Conservation (phyloP, 331 rosid genomes). For the Telfairia occidentalis region DNA sequence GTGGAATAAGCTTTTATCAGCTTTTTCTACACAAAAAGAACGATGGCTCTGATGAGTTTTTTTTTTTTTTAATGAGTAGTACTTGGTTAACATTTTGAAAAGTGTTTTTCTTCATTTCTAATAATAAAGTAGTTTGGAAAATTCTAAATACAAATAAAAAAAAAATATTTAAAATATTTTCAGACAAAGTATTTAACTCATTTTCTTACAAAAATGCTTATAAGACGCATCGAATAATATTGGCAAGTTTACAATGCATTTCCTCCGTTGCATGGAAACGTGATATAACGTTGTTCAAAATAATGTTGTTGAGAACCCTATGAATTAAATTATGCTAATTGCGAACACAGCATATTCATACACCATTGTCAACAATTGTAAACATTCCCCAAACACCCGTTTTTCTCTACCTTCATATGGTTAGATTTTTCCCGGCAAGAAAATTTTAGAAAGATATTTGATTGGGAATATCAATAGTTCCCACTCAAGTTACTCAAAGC, state of each 20-base stretch:
- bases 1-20: no score
- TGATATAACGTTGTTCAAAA: not conserved
- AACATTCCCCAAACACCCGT: not conserved
- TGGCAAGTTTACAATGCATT: no score
- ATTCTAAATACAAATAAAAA: no score
- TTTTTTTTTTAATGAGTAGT: no score
- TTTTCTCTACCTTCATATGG: not conserved
- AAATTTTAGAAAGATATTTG: not conserved
- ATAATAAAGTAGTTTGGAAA: no score
- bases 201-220: not conserved
- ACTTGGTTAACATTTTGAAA: no score
- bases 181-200: no score
- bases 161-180: no score
- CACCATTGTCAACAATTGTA: not conserved
- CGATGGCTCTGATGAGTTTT: no score
- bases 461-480: not conserved
- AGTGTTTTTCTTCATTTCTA: no score
- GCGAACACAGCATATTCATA: not conserved
- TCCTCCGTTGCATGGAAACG: not conserved
- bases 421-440: not conserved
- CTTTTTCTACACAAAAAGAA: no score
- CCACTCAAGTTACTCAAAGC: not conserved
- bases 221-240: not conserved
- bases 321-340: not conserved
- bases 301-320: not conserved